Percentiles rank a stretch among this genome's conserved stretches.
phyloP scores from a whole-genome alignment of 257 asterid genomes.

The Avicennia marina region DNA sequence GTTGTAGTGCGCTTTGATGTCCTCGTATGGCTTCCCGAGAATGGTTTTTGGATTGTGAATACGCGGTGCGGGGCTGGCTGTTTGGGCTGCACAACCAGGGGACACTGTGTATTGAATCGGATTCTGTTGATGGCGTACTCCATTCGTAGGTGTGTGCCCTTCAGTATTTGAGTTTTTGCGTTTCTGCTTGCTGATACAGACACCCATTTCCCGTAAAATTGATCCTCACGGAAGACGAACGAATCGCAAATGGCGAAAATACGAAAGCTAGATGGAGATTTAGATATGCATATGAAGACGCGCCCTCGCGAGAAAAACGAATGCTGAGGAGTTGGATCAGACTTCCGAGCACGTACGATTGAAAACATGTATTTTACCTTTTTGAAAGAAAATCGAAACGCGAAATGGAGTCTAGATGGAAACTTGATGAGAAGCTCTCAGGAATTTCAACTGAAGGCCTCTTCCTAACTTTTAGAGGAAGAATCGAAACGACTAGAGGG shows the following conservation, averaged over 20 bases:
- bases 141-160: constrained; percentile 27
- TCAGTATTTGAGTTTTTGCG: constrained; percentile 18
- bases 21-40: constrained; percentile 62
- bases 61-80: constrained; percentile 33
- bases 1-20: constrained; percentile 39
- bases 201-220: constrained; percentile 46
- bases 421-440: not conserved
- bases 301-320: too few relatives aligned
- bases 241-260: not conserved
- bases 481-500: not conserved
- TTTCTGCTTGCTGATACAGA: constrained; percentile 38
- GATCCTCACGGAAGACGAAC: not conserved
- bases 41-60: constrained; percentile 37
- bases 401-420: not conserved
- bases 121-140: constrained; percentile 25
- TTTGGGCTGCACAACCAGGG: constrained; percentile 46
- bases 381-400: not conserved
- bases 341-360: not conserved
- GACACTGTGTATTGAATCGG: constrained; percentile 50
- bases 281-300: too few relatives aligned
- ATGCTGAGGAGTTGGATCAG: not conserved
- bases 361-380: not conserved
- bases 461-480: not conserved
- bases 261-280: constrained; percentile 6
- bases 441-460: not conserved